Base-by-base conservation (phyloP, 2,329 filamentous ascomycete genomes). In the Endoconidiophora polonica region DNA sequence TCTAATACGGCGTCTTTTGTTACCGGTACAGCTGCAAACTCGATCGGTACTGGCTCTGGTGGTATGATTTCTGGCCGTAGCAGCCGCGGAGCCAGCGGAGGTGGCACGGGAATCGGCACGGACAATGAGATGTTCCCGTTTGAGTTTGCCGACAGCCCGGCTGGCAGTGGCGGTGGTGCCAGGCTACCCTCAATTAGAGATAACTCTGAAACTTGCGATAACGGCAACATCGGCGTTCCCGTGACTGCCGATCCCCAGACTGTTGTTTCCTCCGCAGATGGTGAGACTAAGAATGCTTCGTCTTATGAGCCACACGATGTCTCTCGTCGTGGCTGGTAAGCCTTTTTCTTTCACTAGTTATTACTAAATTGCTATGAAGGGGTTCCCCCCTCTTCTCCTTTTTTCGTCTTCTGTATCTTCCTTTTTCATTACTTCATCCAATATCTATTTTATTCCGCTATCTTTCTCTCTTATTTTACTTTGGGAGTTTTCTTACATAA, bases 151-250 rank as follows among this genome's bases (percentile, higher is more conserved):
- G 51, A 53, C 16, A 53, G 68, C 73, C 16, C 70, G 71, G 50
- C 71, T 71, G 42, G 47, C 3, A 67, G 76, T 5, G 77, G 81
- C 56, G 76, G 79, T 54, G 64, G 62, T 16, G 22, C 24, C 10
- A 23, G 39, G 6, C 22, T 14, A 48, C 38, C 29, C 7, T 33
- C 29, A 3, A 33, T 33, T 2, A 33, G 29, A 33, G 29, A 33
- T 33, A 10, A 7, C 29, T 33, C 29, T 7, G 12, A 3, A 4
- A 33, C 29, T 33, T 12, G 29, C 29, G 9, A 33, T 33, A 12
- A 12, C 12, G 29, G 12, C 29, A 12, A 33, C 29, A 33, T 9
- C 7, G 7, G 29, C 12, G 29, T 33, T 12, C 29, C 29, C 9
- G 29, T 33, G 6, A 33, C 4, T 12, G 12, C 29, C 4, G 29